Base-by-base conservation (phyloP, 1,284 basidiomycete genomes). In the Ceratobasidium sp. region DNA sequence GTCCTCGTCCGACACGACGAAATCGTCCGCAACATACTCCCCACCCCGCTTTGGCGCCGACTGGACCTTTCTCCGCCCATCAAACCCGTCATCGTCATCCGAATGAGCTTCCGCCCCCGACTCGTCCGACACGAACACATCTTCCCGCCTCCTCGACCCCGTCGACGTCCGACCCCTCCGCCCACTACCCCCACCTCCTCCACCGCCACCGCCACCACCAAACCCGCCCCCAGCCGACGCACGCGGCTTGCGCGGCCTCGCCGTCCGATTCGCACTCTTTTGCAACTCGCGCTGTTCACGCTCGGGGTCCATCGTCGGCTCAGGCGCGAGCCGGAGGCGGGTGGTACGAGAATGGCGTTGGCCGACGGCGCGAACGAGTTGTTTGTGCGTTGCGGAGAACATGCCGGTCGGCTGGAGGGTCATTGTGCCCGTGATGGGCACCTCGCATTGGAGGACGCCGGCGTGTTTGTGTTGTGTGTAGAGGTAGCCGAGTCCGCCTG, bases 391-490 rank as follows among this genome's bases (percentile, higher is more conserved):
- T 80, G 94, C 91, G 11, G 92, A 94, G 79, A 94, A 91, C 88
- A 96, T 93, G 76, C 92, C 92, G 9, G 93, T 93, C 0, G 95
- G 95, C 11, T 92, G 90, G 77, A 97, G 85, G 22, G 90, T 87
- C 86, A 97, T 90, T 78, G 90, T 89, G 39, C 94, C 95, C 0
- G 92, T 91, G 76, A 97, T 86, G 76, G 92, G 85, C 0, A 91
- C 90, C 81, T 96, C 94, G 27, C 93, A 87, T 81, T 96, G 94
- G 49, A 96, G 85, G 24, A 97, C 88, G 77, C 92, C 89, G 6
- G 92, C 92, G 64, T 92, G 90, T 79, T 92, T 91, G 83, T 97
- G 94, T 78, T 96, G 94, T 13, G 94, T 93, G 76, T 95, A 93
- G 76, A 96, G 89, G 83, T 96, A 97, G 8, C 93, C 93, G 53